Base-by-base conservation (phyloP, 805 yeast species). In the Kodamaea neixiangensis region DNA sequence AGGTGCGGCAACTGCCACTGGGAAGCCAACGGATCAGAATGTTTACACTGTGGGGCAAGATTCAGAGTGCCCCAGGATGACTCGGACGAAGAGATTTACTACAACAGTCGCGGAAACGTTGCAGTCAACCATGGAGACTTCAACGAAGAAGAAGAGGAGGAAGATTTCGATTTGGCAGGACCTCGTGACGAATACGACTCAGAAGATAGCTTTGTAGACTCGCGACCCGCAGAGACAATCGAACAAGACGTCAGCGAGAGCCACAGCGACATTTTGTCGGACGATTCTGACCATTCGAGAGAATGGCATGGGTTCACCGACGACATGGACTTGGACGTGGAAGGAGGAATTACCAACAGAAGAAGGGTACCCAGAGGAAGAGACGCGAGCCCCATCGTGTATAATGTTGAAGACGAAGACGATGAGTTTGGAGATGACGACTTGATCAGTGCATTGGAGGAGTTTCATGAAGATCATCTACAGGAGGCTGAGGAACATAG, bases 1-100 rank as follows among this genome's bases (percentile, higher is more conserved):
- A 67, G 93, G 49, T 87, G 94, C 60, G 80, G 87, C 6, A 78
- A 81, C 50, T 87, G 94, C 63, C 90, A 84, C 59, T 87, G 93
- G 93, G 93, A 87, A 59, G 82, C 86, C 0, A 81, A 80, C 53
- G 90, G 88, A 0, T 68, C 76, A 3, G 72, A 67, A n/a, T 87
- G 94, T 59, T 74, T 81, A 5, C 86, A 87, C 59, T 87, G 94
- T 65, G 86, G 86, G 3, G 68, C 80, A 51, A 63, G 81, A 29
- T 76, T 86, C 54, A 60, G 75, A 19, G 55, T 60, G 6, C 64
- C 73, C 1, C 67, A 68, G 19, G 64, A 65, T 44, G 76, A 73
- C 38, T 68, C 71, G 6, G 73, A 67, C 4, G 74, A 70, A 15
- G 74, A 67, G 41, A 45, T 47, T 5, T 48, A 35, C 22, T 48